Evolutionary conservation across 306 rosid species (phyloP).

Genomic region (Quercus glauca): DNA sequence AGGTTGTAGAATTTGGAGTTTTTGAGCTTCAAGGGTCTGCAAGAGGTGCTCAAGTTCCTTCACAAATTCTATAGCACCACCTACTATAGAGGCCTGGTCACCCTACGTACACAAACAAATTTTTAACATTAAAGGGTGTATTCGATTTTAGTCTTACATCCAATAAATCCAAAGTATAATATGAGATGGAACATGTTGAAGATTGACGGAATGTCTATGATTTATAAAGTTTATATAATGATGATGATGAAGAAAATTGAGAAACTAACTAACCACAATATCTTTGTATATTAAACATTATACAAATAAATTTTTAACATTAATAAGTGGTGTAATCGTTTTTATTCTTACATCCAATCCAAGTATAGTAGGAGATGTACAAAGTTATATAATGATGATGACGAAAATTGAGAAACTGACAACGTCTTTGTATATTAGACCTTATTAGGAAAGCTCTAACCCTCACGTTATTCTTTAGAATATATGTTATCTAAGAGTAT

Average conservation of each 20-base stretch:
- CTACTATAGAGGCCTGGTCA: constrained; percentile 94
- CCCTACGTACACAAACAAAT: constrained; percentile 45
- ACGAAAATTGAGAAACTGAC: no score
- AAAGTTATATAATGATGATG: no score
- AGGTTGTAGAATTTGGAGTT: constrained; percentile 49
- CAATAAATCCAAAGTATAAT: no score
- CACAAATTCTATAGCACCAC: constrained; percentile 93
- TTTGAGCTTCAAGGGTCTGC: constrained; percentile 73
- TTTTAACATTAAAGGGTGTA: not conserved
- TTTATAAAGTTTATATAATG: not conserved
- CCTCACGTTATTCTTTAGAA: not conserved
- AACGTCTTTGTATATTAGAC: no score
- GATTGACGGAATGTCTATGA: no score
- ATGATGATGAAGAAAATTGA: not conserved
- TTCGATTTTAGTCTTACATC: no score
- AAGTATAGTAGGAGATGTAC: no score
- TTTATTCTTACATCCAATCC: no score
- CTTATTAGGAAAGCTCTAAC: not conserved
- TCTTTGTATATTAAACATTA: not conserved
- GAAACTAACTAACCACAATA: not conserved
- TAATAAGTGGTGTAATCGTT: no score
- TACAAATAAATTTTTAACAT: no score
- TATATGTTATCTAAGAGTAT: not conserved
- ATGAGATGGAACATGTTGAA: no score
- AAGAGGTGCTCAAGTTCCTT: constrained; percentile 76